Conservation (phyloP, 495 filamentous ascomycete genomes). For the Penicillium paradoxum region DNA sequence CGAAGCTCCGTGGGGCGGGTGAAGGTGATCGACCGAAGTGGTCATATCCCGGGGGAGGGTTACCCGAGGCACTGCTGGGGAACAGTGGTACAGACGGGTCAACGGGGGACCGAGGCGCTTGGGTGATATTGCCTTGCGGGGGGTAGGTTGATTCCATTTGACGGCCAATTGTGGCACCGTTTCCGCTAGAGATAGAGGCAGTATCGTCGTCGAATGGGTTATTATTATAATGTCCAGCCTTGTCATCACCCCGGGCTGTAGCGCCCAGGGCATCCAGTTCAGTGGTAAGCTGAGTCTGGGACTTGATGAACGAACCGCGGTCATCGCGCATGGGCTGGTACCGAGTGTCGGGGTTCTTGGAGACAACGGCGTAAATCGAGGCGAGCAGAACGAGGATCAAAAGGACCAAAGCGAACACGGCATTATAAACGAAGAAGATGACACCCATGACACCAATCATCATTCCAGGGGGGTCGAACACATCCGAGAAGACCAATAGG, state of each 20-base stretch:
- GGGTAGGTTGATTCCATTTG: slow-evolving; percentile 24
- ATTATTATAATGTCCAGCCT: slow-evolving; percentile 61
- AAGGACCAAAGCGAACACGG: slow-evolving; percentile 77
- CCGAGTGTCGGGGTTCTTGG: slow-evolving; percentile 92
- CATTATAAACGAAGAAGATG: slow-evolving; percentile 89
- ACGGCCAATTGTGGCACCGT: slow-evolving; percentile 30
- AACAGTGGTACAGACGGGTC: slow-evolving; percentile 61
- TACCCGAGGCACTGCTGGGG: slow-evolving; percentile 39
- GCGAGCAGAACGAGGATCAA: slow-evolving; percentile 84
- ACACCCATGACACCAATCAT: slow-evolving; percentile 93
- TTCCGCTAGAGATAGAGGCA: slow-evolving; percentile 55
- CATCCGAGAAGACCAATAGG: slow-evolving; percentile 74
- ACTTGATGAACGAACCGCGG: slow-evolving; percentile 97
- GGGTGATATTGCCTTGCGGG: slow-evolving; percentile 8
- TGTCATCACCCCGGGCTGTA: slow-evolving; percentile 81
- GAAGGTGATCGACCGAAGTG: slow-evolving; percentile 30
- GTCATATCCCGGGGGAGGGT: slow-evolving; percentile 34
- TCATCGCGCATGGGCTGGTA: slow-evolving; percentile 98
- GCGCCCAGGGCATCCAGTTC: slow-evolving; percentile 91
- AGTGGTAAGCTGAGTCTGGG: slow-evolving; percentile 79
- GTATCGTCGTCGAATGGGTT: slow-evolving; percentile 77
- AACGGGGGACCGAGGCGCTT: slow-evolving; percentile 49
- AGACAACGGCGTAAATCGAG: slow-evolving; percentile 74
- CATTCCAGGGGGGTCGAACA: slow-evolving; percentile 80
- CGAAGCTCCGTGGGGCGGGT: slow-evolving; percentile 31